A percentile compares a stretch with the other conserved stretches of the same genome.
phyloP scores from a whole-genome alignment of 208 protist species.

The Wallacemonas sp. region DNA sequence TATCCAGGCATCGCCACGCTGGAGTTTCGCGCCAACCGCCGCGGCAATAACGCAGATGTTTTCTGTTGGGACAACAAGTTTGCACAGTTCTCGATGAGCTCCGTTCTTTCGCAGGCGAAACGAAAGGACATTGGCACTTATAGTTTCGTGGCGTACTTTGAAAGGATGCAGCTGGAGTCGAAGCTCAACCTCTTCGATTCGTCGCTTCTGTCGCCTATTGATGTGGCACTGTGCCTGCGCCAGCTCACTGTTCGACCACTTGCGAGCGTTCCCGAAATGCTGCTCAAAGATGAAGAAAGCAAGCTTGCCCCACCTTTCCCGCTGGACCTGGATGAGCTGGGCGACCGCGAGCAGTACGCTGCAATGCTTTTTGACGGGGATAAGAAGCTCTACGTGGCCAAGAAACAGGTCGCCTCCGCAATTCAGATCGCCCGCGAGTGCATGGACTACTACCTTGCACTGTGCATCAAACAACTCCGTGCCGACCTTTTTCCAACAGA shows the following conservation, averaged over 20 bases:
- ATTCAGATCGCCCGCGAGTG: constrained; percentile 66
- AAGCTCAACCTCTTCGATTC: constrained; percentile 77
- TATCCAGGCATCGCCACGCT: constrained; percentile 75
- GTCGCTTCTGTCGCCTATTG: constrained; percentile 60
- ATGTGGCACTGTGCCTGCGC: constrained; percentile 70
- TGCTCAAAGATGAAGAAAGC: constrained; percentile 57
- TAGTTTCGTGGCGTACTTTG: constrained; percentile 76
- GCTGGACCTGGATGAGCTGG: constrained; percentile 31
- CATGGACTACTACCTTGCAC: constrained; percentile 87
- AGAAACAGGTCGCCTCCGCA: constrained; percentile 36
- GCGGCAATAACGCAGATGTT: constrained; percentile 39
- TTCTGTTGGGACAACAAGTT: constrained; percentile 86
- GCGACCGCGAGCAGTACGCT: constrained; percentile 41
- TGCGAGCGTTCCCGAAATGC: constrained; percentile 35
- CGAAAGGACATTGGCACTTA: constrained; percentile 35
- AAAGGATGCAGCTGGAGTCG: constrained; percentile 80
- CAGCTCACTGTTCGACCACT: constrained; percentile 65
- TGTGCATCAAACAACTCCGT: constrained; percentile 71
- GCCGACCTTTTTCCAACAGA: constrained; percentile 70
- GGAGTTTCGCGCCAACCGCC: constrained; percentile 66
- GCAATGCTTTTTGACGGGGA: constrained; percentile 82
- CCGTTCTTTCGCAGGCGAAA: constrained; percentile 44
- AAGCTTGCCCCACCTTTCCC: constrained; percentile 47
- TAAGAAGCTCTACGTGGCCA: constrained; percentile 78
- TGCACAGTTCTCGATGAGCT: constrained; percentile 44